Evolutionary conservation across 176 grass and related monocot genomes (phyloP).

Genomic region (Musa acuminata): DNA sequence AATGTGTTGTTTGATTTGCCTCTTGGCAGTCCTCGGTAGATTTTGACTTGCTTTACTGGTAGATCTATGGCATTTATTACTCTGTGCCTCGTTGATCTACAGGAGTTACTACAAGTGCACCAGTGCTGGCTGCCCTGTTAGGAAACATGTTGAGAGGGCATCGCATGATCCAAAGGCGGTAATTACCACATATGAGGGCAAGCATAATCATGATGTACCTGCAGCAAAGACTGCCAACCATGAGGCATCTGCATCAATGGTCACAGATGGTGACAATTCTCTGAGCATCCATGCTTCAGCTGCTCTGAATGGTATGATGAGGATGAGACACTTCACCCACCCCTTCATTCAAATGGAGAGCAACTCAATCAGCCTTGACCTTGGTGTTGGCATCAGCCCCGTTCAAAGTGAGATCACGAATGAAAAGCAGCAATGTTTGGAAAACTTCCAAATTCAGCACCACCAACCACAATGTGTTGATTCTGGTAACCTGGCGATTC

Average conservation of each 20-base stretch:
- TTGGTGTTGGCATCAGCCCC: slow-evolving; percentile 83
- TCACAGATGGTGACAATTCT: slow-evolving; percentile 30
- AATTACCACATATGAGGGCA: slow-evolving; percentile 98
- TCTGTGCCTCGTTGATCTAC: slow-evolving; percentile 17
- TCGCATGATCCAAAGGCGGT: slow-evolving; percentile 98
- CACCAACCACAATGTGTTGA: slow-evolving; percentile 43
- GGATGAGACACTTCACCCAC: slow-evolving; percentile 24
- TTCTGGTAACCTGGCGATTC: slow-evolving; percentile 31
- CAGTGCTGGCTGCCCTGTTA: slow-evolving; percentile 72
- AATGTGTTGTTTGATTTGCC: no score
- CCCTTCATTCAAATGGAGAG: slow-evolving; percentile 53
- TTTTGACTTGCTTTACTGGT: not conserved
- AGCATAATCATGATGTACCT: slow-evolving; percentile 98
- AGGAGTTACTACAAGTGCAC: slow-evolving; percentile 99
- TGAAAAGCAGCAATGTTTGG: slow-evolving; percentile 32
- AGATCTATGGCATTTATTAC: not conserved
- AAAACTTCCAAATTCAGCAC: slow-evolving; percentile 43
- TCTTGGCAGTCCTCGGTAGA: no score
- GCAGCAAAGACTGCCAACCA: slow-evolving; percentile 60
- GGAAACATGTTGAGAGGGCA: slow-evolving; percentile 99
- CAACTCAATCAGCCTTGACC: slow-evolving; percentile 71
- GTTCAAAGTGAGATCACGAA: slow-evolving; percentile 48
- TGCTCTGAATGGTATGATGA: slow-evolving; percentile 31
- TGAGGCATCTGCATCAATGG: slow-evolving; percentile 33
- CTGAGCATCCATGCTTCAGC: slow-evolving; percentile 30